phyloP scores from a whole-genome alignment of 2,329 filamentous ascomycete species.

The Pseudocercospora ulei region DNA sequence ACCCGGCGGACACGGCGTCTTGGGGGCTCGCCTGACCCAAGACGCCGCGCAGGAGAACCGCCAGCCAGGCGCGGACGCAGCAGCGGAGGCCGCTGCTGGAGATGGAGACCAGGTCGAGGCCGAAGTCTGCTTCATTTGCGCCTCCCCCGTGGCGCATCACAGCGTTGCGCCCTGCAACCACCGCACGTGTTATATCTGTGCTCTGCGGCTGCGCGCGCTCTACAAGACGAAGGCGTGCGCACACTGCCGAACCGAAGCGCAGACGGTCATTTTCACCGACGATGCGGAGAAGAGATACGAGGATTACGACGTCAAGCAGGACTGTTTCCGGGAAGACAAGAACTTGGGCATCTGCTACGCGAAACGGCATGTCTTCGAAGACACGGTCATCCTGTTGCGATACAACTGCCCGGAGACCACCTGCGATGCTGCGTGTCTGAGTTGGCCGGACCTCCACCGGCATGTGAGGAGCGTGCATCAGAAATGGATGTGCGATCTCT shows the following conservation, averaged over 20 bases:
- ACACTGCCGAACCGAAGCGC: constrained; percentile 75
- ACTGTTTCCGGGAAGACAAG: constrained; percentile 69
- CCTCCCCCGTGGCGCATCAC: constrained; percentile 76
- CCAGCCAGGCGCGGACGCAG: constrained; percentile 27
- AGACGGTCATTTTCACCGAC: constrained; percentile 86
- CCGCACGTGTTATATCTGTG: constrained; percentile 91
- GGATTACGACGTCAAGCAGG: constrained; percentile 56
- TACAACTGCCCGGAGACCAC: constrained; percentile 87
- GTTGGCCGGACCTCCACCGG: constrained; percentile 66
- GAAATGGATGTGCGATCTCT: constrained; percentile 84
- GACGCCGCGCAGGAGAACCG: constrained; percentile 36
- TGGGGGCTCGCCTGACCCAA: constrained; percentile 43
- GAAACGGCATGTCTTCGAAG: constrained; percentile 77
- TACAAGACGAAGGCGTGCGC: constrained; percentile 96
- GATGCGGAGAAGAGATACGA: constrained; percentile 71
- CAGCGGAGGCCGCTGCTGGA: constrained; percentile 17
- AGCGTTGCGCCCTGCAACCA: constrained; percentile 92
- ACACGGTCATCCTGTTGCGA: constrained; percentile 74
- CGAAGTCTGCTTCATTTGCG: constrained; percentile 96
- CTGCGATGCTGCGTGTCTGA: constrained; percentile 76
- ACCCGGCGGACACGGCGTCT: constrained; percentile 34
- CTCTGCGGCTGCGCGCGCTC: constrained; percentile 76
- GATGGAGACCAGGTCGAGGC: constrained; percentile 38
- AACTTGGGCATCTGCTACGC: constrained; percentile 89
- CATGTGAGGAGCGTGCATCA: constrained; percentile 75